Evolutionary conservation across 805 yeast species (phyloP).

Genomic region (Candida vaughaniae): DNA sequence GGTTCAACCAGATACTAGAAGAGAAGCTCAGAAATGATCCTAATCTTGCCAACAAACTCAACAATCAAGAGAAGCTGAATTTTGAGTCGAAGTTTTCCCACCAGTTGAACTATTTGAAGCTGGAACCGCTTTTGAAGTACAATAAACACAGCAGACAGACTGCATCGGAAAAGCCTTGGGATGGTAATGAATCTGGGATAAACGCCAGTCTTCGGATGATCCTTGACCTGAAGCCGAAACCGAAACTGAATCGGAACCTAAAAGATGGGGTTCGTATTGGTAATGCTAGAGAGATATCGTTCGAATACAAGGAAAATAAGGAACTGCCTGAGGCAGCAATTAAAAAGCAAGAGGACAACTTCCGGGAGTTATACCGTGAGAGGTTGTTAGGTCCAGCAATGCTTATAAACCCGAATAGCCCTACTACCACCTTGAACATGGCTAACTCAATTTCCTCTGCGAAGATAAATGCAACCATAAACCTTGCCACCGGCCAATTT

Average conservation of each 20-base stretch:
- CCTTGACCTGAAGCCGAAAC: conserved; percentile 28
- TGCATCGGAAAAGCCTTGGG: conserved; percentile 31
- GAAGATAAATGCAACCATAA: conserved; percentile 62
- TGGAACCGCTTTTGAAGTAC: conserved; percentile 26
- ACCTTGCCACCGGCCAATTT: conserved; percentile 70
- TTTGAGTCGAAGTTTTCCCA: conserved; percentile 8
- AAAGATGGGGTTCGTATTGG: conserved; percentile 35
- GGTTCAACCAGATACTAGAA: conserved; percentile 35
- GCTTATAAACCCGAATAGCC: conserved; percentile 40
- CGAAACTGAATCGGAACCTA: conserved; percentile 15
- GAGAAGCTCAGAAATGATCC: conserved; percentile 17
- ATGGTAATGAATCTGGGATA: conserved; percentile 24
- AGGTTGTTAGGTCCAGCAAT: conserved; percentile 57
- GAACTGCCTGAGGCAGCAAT: conserved; percentile 25
- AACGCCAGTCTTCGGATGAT: conserved; percentile 33
- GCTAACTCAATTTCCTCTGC: conserved; percentile 72
- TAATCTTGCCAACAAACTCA: conserved; percentile 1
- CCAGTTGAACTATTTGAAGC: conserved; percentile 22
- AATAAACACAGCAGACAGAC: conserved; percentile 32
- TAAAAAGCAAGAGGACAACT: conserved; percentile 42
- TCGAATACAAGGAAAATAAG: conserved; percentile 54
- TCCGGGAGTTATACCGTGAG: conserved; percentile 62
- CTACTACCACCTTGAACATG: conserved; percentile 46
- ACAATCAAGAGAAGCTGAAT: conserved; percentile 7
- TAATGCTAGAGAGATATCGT: conserved; percentile 61